Conservation (phyloP, 352 stramenopile genomes). For the Thraustotheca clavata region DNA sequence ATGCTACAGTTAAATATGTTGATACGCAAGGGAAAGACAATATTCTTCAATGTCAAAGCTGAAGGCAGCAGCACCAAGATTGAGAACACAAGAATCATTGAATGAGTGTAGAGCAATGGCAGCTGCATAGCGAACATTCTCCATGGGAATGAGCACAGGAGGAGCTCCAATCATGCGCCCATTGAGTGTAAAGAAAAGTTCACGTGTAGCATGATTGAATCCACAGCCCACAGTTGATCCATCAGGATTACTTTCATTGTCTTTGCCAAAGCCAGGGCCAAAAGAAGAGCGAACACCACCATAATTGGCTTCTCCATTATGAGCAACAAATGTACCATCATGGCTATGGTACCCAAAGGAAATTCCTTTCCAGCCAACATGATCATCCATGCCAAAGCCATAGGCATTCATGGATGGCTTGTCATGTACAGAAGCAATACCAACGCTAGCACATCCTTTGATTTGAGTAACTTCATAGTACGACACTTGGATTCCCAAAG, state of each 20-base stretch:
- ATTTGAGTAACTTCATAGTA: conserved; percentile 73
- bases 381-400: conserved; percentile 71
- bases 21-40: conserved; percentile 33
- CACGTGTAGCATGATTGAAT: conserved; percentile 38
- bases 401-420: conserved; percentile 42
- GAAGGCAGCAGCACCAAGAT: conserved; percentile 62
- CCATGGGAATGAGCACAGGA: conserved; percentile 35
- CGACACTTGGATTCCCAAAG: conserved; percentile 40
- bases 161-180: conserved; percentile 48
- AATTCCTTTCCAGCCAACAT: conserved; percentile 73
- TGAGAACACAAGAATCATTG: conserved; percentile 57
- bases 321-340: conserved; percentile 79
- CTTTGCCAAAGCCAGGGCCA: conserved; percentile 53
- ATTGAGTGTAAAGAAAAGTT: conserved; percentile 78
- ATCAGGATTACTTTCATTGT: conserved; percentile 25
- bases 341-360: conserved; percentile 82
- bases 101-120: conserved; percentile 75
- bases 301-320: conserved; percentile 56
- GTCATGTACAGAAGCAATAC: conserved; percentile 59
- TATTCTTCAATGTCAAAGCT: conserved; percentile 80
- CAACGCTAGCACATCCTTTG: conserved; percentile 65
- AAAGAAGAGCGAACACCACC: conserved; percentile 64
- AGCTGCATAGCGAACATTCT: conserved; percentile 40
- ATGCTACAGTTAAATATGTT: conserved; percentile 6
- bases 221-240: conserved; percentile 54